A percentile compares a stretch with the other conserved stretches of the same genome.
These are phyloP conservation scores for Cynanchum wilfordii DNA, from an alignment of 257 asterid species.

Conservation along the genomic window DNA sequence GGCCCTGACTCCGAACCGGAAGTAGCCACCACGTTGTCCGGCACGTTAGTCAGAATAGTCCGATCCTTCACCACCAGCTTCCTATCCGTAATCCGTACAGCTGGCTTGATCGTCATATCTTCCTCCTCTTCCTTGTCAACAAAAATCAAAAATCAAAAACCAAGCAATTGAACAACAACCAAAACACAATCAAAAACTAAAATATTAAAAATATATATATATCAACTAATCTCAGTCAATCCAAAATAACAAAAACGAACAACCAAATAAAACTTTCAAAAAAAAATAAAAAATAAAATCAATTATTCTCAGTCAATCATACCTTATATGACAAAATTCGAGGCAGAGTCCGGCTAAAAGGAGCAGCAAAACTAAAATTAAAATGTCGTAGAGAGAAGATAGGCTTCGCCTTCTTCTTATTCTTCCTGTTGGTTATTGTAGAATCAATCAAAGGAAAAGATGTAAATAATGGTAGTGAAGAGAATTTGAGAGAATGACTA, in stretches of 20 bases:
- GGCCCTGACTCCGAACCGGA: slow-evolving; percentile 33
- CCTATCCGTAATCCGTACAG: slow-evolving; percentile 24
- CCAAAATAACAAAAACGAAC: background rate
- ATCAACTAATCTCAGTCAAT: no score
- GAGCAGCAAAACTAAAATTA: background rate
- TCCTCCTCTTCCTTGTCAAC: slow-evolving; percentile 6
- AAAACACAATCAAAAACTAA: background rate
- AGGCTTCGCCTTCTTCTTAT: no score
- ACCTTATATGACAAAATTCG: slow-evolving; percentile 18
- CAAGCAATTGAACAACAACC: background rate
- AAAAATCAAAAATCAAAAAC: background rate
- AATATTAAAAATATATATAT: no score
- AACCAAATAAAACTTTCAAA: no score
- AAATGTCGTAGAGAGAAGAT: background rate
- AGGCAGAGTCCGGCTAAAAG: background rate
- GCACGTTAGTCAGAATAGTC: slow-evolving; percentile 31
- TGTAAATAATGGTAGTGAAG: background rate
- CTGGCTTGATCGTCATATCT: slow-evolving; percentile 32
- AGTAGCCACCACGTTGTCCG: slow-evolving; percentile 31
- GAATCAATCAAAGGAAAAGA: background rate
- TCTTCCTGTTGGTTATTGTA: no score
- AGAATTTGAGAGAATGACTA: background rate
- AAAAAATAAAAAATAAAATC: background rate
- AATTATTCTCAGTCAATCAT: background rate
- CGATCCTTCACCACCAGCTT: slow-evolving; percentile 31